Conservation (phyloP, 352 stramenopile species). For the Pseudoperonospora humuli region DNA sequence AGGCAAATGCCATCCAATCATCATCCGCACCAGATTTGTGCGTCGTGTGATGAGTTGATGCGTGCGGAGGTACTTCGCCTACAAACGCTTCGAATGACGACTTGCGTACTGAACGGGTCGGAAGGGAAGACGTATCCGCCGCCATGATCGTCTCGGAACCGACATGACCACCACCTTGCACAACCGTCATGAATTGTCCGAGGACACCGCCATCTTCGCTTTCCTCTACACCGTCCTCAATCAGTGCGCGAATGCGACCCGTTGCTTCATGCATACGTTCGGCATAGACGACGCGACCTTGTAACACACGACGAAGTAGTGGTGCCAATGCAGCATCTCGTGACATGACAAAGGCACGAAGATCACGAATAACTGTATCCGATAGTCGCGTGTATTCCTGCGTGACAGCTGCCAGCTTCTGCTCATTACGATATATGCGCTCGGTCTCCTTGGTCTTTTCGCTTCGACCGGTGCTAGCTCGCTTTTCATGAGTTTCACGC, state of each 20-base stretch:
- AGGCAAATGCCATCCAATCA: slow-evolving; percentile 10
- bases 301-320: slow-evolving; percentile 54
- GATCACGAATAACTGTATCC: slow-evolving; percentile 45
- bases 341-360: slow-evolving; percentile 53
- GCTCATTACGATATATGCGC: slow-evolving; percentile 74
- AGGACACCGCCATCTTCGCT: slow-evolving; percentile 33
- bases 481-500: slow-evolving; percentile 60
- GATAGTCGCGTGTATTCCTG: slow-evolving; percentile 61
- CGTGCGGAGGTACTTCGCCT: slow-evolving; percentile 23
- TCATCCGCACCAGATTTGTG: slow-evolving; percentile 15
- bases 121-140: slow-evolving; percentile 2
- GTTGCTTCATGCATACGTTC: slow-evolving; percentile 45
- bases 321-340: slow-evolving; percentile 54
- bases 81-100: slow-evolving; percentile 65
- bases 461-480: slow-evolving; percentile 29
- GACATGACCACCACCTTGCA: slow-evolving; percentile 11
- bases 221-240: slow-evolving; percentile 31
- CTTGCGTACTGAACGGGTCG: slow-evolving; percentile 27
- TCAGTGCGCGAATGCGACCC: slow-evolving; percentile 38
- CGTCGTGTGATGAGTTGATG: slow-evolving; percentile 1
- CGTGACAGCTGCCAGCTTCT: slow-evolving; percentile 62
- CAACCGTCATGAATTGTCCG: slow-evolving; percentile 36
- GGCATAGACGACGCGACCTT: slow-evolving; percentile 60
- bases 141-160: slow-evolving; percentile 11
- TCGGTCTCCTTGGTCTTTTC: slow-evolving; percentile 75